Percentiles rank a stretch among this genome's conserved stretches.
Conservation (phyloP, 495 filamentous ascomycete genomes). For the Podospora didyma region DNA sequence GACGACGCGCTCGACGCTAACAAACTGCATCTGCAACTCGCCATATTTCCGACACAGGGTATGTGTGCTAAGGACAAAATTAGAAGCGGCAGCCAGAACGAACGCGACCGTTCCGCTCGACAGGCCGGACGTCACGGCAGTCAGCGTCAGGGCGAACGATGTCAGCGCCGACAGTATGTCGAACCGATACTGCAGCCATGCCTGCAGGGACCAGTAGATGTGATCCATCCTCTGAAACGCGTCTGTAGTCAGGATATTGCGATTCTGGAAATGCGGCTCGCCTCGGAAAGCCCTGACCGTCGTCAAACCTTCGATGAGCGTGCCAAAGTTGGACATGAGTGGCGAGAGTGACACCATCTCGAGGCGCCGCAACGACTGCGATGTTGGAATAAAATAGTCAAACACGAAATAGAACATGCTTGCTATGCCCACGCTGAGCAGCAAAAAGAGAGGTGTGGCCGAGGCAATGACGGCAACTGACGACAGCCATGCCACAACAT, state of each 20-base stretch:
- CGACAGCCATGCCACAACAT: conserved; percentile 63
- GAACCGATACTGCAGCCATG: conserved; percentile 77
- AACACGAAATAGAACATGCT: conserved; percentile 64
- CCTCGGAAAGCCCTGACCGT: conserved; percentile 76
- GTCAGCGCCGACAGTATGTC: conserved; percentile 65
- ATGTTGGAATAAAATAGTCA: conserved; percentile 70
- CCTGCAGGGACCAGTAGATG: conserved; percentile 83
- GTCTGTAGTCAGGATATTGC: conserved; percentile 72
- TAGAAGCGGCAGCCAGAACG: conserved; percentile 58
- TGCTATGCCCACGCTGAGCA: conserved; percentile 62
- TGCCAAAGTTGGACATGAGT: conserved; percentile 80
- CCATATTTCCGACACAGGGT: conserved; percentile 70
- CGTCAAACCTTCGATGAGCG: conserved; percentile 70
- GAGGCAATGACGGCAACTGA: conserved; percentile 71
- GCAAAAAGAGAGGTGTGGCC: conserved; percentile 69
- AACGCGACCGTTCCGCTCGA: conserved; percentile 75
- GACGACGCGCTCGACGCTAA: conserved; percentile 78
- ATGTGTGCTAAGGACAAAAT: conserved; percentile 67
- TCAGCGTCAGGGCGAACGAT: conserved; percentile 63
- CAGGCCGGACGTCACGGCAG: conserved; percentile 65
- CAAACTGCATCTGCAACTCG: conserved; percentile 83
- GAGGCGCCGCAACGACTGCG: conserved; percentile 72
- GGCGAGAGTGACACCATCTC: conserved; percentile 83
- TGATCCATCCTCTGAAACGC: conserved; percentile 89
- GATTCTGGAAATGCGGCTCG: conserved; percentile 67